Base-by-base conservation (phyloP, 768 basidiomycete genomes). In the Sporobolomyces phaffii region DNA sequence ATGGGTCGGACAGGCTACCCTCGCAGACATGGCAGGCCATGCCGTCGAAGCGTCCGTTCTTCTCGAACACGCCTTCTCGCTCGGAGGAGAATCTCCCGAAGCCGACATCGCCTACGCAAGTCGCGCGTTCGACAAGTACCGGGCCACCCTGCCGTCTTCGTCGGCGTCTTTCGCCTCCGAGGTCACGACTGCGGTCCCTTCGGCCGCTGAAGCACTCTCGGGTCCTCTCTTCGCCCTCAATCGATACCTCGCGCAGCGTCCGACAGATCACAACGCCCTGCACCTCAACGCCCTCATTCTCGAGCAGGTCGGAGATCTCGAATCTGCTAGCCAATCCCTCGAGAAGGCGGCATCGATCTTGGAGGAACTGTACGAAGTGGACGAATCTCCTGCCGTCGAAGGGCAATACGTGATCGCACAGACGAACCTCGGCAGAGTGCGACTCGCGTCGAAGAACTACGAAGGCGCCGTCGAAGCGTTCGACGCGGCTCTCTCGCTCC, bases 341-440 rank as follows among this genome's bases (percentile, higher is more conserved):
- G 77, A 80, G 38, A 82, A 81, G 33, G 85, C 88, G 1, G 89
- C 90, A 18, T 65, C 77, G 5, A 80, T 91, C 14, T 79, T 98
- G n/a, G 94, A 98, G 77, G 82, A 84, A 2, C 82, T 83, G 31
- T 99, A 96, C 78, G 96, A 99, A 76, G 85, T 87, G 59, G 84
- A 83, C 18, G 96, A 99, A 77, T 87, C 90, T 59, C 78, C 86
- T 1, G 79, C 81, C 28, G 84, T 90, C 15, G 96, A 97, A 77
- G 79, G 81, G 54, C 86, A 84, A 59, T 99, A 87, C 74, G 84
- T 83, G 8, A 84, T 91, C 43, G 89, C 92, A 0, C 88, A 92
- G 68, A 80, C 84, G 28, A 94, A 88, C 64, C 79, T 91, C 11
- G 96, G 87, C 1, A 84, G 96, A 14, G 76, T 94, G 29, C 82